A percentile compares a stretch with the other conserved stretches of the same genome.
These are phyloP conservation scores for Aspergillus transmontanensis DNA, from an alignment of 2,329 filamentous ascomycete species.

Conservation along the genomic window DNA sequence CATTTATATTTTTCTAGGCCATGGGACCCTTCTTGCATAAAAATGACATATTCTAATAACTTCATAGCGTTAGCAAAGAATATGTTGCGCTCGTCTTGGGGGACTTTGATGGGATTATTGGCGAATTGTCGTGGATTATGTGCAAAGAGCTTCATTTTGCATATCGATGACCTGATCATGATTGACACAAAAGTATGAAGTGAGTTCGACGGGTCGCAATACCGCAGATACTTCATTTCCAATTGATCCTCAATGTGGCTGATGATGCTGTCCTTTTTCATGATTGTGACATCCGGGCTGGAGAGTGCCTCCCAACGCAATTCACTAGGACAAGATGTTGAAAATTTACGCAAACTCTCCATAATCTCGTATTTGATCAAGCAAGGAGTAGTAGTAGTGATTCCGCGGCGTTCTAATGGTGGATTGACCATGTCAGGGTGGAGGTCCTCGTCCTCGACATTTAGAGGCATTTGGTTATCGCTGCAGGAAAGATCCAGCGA, in stretches of 20 bases:
- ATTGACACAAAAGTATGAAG: conserved; percentile 1
- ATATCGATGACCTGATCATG: background rate
- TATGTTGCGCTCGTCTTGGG: background rate
- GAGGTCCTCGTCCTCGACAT: background rate
- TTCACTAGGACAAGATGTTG: background rate
- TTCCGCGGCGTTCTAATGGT: background rate
- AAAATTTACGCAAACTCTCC: background rate
- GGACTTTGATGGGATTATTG: background rate
- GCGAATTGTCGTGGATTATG: conserved; percentile 5
- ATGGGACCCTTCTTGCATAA: background rate
- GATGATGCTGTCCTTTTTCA: background rate
- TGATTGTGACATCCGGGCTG: background rate
- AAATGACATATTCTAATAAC: background rate
- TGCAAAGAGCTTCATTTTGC: conserved; percentile 1
- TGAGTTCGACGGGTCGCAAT: background rate
- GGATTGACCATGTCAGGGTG: background rate
- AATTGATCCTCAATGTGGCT: conserved; percentile 2
- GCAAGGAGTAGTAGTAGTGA: background rate
- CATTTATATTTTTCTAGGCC: conserved; percentile 26
- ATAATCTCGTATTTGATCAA: background rate
- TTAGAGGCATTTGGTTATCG: background rate
- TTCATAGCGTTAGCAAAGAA: background rate
- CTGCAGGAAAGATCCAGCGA: background rate
- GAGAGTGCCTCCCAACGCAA: background rate
- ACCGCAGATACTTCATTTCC: background rate